Percentiles rank a stretch among this genome's conserved stretches.
Conservation (phyloP, 192 early-diverging fungal species). For the Entomortierella beljakovae region DNA sequence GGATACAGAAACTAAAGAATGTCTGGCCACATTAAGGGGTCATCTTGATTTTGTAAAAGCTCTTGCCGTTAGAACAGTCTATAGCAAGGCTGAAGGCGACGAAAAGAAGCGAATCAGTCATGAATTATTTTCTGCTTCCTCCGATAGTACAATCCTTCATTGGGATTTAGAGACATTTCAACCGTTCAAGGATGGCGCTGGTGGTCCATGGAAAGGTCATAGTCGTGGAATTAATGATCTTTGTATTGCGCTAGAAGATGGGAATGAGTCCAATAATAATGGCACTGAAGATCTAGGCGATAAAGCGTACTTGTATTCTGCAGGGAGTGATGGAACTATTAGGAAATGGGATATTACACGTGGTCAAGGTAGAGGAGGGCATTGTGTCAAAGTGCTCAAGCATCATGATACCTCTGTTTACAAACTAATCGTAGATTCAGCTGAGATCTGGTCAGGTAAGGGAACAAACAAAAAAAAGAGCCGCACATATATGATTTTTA, state of each 20-base stretch:
- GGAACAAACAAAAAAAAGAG: neutral
- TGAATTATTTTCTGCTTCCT: constrained; percentile 79
- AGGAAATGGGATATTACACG: constrained; percentile 70
- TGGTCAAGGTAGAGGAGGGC: constrained; percentile 49
- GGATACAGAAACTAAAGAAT: constrained; percentile 77
- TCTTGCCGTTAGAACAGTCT: constrained; percentile 57
- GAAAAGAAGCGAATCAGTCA: constrained; percentile 36
- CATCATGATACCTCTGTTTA: constrained; percentile 90
- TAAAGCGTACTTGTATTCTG: constrained; percentile 67
- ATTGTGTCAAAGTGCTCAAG: constrained; percentile 58
- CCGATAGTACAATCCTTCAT: constrained; percentile 83
- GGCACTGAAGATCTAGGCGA: constrained; percentile 55
- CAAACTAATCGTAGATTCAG: constrained; percentile 69
- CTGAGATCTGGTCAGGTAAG: constrained; percentile 83
- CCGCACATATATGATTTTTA: neutral
- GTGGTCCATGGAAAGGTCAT: constrained; percentile 48
- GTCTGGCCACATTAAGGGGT: constrained; percentile 72
- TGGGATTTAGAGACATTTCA: constrained; percentile 76
- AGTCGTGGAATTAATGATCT: constrained; percentile 47
- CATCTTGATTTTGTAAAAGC: constrained; percentile 96
- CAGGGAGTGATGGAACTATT: constrained; percentile 72
- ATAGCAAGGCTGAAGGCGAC: neutral
- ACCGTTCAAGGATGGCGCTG: constrained; percentile 42
- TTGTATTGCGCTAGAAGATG: constrained; percentile 46
- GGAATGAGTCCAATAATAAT: constrained; percentile 6